phyloP scores from a whole-genome alignment of 306 rosid species.

The Acacia melanoxylon region DNA sequence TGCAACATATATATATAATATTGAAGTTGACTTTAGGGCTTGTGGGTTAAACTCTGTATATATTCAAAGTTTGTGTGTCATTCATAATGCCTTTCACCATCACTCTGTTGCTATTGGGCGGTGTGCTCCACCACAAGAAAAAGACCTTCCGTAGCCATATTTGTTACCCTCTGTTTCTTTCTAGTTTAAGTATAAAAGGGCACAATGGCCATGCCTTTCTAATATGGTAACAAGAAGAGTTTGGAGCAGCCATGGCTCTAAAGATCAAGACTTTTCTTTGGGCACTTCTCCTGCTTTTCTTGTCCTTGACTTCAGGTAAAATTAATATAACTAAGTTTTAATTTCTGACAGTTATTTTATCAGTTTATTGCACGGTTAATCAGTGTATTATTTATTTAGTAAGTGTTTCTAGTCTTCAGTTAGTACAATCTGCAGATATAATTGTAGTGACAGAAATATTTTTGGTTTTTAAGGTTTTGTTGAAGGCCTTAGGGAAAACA shows the following conservation, averaged over 20 bases:
- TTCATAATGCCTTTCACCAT: constrained; percentile 58
- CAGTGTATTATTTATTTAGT: background rate
- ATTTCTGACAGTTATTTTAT: background rate
- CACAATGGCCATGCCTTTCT: constrained; percentile 20
- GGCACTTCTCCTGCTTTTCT: constrained; percentile 47
- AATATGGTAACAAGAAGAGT: background rate
- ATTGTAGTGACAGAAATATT: background rate
- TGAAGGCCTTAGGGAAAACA: constrained; percentile 56
- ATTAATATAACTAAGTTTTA: background rate
- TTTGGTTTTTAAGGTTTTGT: constrained; percentile 37
- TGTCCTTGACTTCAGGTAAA: constrained; percentile 60
- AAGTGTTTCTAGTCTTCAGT: background rate
- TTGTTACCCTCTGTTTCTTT: constrained; percentile 1
- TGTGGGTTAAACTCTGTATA: constrained; percentile 37
- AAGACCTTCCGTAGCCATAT: constrained; percentile 26
- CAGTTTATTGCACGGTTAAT: background rate
- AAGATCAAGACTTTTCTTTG: constrained; percentile 43
- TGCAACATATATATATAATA: constrained; percentile 37
- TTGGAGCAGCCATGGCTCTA: constrained; percentile 48
- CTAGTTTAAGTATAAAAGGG: constrained; percentile 40
- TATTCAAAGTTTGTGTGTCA: constrained; percentile 25
- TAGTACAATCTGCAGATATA: background rate
- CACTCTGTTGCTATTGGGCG: constrained; percentile 55
- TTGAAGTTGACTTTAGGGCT: constrained; percentile 60
- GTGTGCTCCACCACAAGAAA: constrained; percentile 54